Evolutionary conservation across 2,329 filamentous ascomycete species (phyloP).

Genomic region (Pseudovirgaria hyperparasitica): DNA sequence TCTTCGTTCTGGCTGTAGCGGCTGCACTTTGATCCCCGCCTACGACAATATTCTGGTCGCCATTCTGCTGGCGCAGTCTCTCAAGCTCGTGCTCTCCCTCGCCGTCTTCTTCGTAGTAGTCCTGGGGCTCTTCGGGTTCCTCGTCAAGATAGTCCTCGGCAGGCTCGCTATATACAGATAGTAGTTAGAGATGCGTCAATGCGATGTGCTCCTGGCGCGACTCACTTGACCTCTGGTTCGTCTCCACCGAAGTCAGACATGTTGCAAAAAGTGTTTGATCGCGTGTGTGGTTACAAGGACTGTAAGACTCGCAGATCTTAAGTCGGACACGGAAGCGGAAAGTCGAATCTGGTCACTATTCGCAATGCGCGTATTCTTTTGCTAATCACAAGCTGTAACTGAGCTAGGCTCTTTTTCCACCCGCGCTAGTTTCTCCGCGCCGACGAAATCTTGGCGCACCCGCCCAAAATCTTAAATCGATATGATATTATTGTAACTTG

Average conservation of each 20-base stretch:
- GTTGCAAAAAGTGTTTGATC: too few species aligned
- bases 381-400: too few species aligned
- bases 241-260: slow-evolving; percentile 36
- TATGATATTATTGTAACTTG: too few species aligned
- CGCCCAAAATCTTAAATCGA: too few species aligned
- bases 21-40: slow-evolving; percentile 41
- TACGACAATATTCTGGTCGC: slow-evolving; percentile 29
- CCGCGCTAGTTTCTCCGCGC: too few species aligned
- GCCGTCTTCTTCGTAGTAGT: slow-evolving; percentile 50
- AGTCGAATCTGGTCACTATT: too few species aligned
- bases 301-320: background rate
- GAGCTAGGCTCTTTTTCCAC: too few species aligned
- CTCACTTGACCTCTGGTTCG: slow-evolving; percentile 21
- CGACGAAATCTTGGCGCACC: too few species aligned
- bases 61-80: slow-evolving; percentile 13
- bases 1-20: slow-evolving; percentile 30
- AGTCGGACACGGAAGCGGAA: too few species aligned
- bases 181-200: slow-evolving; percentile 5
- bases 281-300: background rate
- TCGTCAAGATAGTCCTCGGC: too few species aligned
- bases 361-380: too few species aligned
- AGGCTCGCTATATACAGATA: too few species aligned
- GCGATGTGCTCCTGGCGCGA: slow-evolving; percentile 4
- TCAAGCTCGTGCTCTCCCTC: slow-evolving; percentile 20
- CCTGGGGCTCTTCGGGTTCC: slow-evolving; percentile 48